A percentile compares a stretch with the other conserved stretches of the same genome.
These are phyloP conservation scores for Millerozyma acaciae DNA, from an alignment of 805 yeast genomes.

Conservation along the genomic window DNA sequence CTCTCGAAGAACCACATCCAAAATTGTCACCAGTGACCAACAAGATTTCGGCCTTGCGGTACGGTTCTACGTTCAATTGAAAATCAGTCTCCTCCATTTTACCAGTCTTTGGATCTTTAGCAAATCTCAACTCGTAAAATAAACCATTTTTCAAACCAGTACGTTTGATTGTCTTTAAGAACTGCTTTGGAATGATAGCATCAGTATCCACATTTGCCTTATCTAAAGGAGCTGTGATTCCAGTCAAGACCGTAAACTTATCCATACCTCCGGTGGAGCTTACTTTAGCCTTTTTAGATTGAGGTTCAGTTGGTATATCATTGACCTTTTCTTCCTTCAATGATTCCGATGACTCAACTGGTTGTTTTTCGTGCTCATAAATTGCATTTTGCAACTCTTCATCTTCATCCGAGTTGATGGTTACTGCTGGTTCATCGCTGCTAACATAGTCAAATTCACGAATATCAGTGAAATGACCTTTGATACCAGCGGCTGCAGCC, in stretches of 20 bases:
- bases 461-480: constrained; percentile 87
- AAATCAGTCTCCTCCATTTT: constrained; percentile 84
- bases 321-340: constrained; percentile 53
- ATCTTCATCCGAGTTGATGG: constrained; percentile 41
- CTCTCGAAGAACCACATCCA: constrained; percentile 99
- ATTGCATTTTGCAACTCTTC: constrained; percentile 65
- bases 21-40: constrained; percentile 95
- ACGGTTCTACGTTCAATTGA: constrained; percentile 81
- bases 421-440: constrained; percentile 57
- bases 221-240: constrained; percentile 91
- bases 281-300: constrained; percentile 20
- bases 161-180: constrained; percentile 94
- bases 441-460: constrained; percentile 69
- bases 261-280: constrained; percentile 54
- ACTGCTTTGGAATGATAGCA: constrained; percentile 98
- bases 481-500: constrained; percentile 98
- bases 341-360: constrained; percentile 52
- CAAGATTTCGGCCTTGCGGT: constrained; percentile 72
- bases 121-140: constrained; percentile 85
- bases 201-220: constrained; percentile 97
- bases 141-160: constrained; percentile 88
- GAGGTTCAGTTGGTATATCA: constrained; percentile 54
- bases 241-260: constrained; percentile 68
- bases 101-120: constrained; percentile 58
- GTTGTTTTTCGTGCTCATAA: constrained; percentile 66